phyloP scores from a whole-genome alignment of 805 yeast species.

The Nakazawaea sp. region DNA sequence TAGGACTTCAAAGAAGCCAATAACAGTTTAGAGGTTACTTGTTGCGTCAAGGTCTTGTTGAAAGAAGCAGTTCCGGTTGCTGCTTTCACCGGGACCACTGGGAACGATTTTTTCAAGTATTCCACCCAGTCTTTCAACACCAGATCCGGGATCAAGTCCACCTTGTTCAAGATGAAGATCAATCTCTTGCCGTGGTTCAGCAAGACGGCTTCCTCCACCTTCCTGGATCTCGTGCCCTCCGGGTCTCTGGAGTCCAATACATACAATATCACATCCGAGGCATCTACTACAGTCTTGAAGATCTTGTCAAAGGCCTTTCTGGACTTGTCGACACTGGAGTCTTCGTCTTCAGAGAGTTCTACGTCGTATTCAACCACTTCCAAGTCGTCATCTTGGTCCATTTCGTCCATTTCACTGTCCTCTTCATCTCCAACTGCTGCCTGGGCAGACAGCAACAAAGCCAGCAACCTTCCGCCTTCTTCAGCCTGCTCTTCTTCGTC shows the following conservation, averaged over 20 bases:
- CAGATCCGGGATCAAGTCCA: constrained; percentile 85
- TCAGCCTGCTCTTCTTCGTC: constrained; percentile 36
- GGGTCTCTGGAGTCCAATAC: constrained; percentile 99
- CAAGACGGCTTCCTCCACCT: constrained; percentile 84
- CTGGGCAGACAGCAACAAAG: constrained; percentile 85
- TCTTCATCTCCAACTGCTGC: constrained; percentile 62
- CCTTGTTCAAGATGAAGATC: constrained; percentile 81
- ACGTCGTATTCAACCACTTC: constrained; percentile 45
- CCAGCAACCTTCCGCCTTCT: constrained; percentile 55
- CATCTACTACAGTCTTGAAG: constrained; percentile 88
- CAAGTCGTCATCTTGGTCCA: constrained; percentile 33
- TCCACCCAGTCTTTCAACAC: constrained; percentile 80
- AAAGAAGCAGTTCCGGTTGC: constrained; percentile 67
- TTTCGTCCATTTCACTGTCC: constrained; percentile 23
- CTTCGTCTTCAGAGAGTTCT: constrained; percentile 33
- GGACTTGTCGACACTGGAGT: constrained; percentile 58
- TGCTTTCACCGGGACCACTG: constrained; percentile 85
- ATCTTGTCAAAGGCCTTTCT: constrained; percentile 91
- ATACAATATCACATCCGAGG: constrained; percentile 84
- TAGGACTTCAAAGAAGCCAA: constrained; percentile 79
- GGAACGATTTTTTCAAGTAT: constrained; percentile 75
- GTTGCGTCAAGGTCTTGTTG: constrained; percentile 65
- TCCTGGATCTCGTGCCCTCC: constrained; percentile 85
- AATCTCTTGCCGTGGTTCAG: constrained; percentile 77
- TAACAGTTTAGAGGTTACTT: constrained; percentile 66